Base-by-base conservation (phyloP, 1,284 basidiomycete genomes). In the Vanrija sp. region DNA sequence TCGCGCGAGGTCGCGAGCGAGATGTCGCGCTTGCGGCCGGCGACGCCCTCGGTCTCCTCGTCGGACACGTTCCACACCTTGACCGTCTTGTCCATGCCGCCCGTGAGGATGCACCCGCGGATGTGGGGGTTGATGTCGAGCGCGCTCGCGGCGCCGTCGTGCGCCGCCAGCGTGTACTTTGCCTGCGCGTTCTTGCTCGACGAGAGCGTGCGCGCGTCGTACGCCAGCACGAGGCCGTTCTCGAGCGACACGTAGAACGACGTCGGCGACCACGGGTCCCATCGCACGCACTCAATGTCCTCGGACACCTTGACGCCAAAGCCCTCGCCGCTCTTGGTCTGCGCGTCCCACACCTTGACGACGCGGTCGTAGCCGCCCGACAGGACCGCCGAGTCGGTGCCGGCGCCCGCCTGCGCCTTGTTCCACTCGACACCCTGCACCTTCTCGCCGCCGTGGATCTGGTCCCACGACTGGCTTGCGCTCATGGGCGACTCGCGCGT, bases 361-460 rank as follows among this genome's bases (percentile, higher is more conserved):
- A 91, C 94, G 48, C 92, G 84, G 78, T 98, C 96, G 71, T 91
- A 98, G 60, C 90, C 89, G 16, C 94, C 96, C 3, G 90, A 95
- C 57, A 98, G 78, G 39, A 98, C 79, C 38, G 95, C 89, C 12
- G 87, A 89, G 26, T 94, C 89, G 54, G 72, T 57, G 0, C 64
- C 67, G 10, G 60, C 55, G 6, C 64, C 67, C 9, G 49, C 54
- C 52, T 92, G 88, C 54, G 83, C 82, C 39, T 83, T 82, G 74
- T 96, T 96, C 96, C 96, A 99, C 69, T 95, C 88, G 3, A 98
- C 91, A 5, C 88, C 86, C 77, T 98, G 94, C n/a, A 98, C 91
- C 79, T 97, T 98, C 77, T 97, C 94, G 18, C 74, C 74, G 67
- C 85, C 87, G 78, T 98, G 96, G 38, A 93, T 79, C 43, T 81